Evolutionary conservation across 2,329 filamentous ascomycete species (phyloP).

Genomic region (Aspergillus quadrilineatus): DNA sequence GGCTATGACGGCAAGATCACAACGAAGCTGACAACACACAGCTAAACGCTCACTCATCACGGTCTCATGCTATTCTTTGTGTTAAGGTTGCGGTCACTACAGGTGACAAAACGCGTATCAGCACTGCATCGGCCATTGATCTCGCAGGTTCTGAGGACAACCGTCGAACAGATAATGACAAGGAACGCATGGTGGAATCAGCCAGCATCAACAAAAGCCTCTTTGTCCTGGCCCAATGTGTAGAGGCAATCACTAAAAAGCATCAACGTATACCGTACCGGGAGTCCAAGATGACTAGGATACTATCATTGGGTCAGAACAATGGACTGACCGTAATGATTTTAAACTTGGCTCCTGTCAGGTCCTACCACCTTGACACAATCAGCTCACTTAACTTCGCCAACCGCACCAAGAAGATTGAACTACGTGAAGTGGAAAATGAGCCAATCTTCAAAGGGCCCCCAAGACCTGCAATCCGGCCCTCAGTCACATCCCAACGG

Average conservation of each 20-base stretch:
- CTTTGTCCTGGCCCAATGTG: slow-evolving; percentile 91
- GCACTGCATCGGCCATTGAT: slow-evolving; percentile 90
- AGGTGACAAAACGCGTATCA: slow-evolving; percentile 66
- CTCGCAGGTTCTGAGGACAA: slow-evolving; percentile 96
- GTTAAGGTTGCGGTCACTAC: slow-evolving; percentile 82
- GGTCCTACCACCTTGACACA: slow-evolving; percentile 90
- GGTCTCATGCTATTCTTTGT: slow-evolving; percentile 85
- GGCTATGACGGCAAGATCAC: not conserved
- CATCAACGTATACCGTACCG: slow-evolving; percentile 80
- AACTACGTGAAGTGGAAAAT: slow-evolving; percentile 93
- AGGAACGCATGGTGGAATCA: slow-evolving; percentile 88
- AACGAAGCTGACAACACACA: slow-evolving; percentile 26
- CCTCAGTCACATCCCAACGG: slow-evolving; percentile 52
- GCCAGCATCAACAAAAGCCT: slow-evolving; percentile 97
- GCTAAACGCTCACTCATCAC: slow-evolving; percentile 85
- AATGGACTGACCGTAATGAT: slow-evolving; percentile 97
- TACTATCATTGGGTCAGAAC: slow-evolving; percentile 88
- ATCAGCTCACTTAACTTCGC: slow-evolving; percentile 92
- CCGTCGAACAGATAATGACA: slow-evolving; percentile 86
- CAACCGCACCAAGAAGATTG: slow-evolving; percentile 92
- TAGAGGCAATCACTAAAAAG: slow-evolving; percentile 84
- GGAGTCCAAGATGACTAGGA: slow-evolving; percentile 96
- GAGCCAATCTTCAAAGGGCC: slow-evolving; percentile 83
- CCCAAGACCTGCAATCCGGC: slow-evolving; percentile 53
- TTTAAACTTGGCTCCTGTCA: slow-evolving; percentile 85